Evolutionary conservation across 768 basidiomycete genomes (phyloP), one percentile per base, ranked within the genome.

Genomic region (Phlebiopsis gigantea): DNA sequence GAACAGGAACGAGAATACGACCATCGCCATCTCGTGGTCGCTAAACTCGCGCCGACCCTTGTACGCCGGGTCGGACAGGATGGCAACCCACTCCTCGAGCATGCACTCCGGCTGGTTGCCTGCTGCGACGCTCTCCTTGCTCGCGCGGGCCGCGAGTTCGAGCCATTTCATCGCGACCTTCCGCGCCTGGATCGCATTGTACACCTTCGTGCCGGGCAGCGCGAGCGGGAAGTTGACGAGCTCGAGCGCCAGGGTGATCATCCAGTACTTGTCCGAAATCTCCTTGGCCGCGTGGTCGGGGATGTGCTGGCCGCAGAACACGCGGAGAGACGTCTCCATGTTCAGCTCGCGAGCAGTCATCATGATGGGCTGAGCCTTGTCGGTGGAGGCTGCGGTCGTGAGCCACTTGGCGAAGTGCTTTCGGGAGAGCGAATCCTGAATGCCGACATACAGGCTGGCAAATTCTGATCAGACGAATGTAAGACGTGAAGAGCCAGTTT

Each of bases 181-280:
- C 68, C 95, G 85, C 1, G 93, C 88, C 71, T 94, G 86, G 62
- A 93, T 87, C 2, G 96, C 97, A 63, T 85, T 89, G 73, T 89
- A 98, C 54, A 98, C 84, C 69, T 98, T 98, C 39, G 97, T 98
- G 26, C 97, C 97, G 19, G 97, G 97, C 34, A 97, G 65, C 15
- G 96, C 86, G 59, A 98, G 73, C 15, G 97, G 97, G 77, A 99
- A 98, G 77, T 99, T 99, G 77, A 99, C 97, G 54, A 99, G 88
- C 69, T 99, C 93, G 42, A 99, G 87, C 2, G 97, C 92, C 63
- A 84, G 77, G 6, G 97, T 98, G 72, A 99, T 97, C 57, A 79
- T 78, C 96, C 96, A 98, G 75, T 98, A 98, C 68, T 93, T 93
- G 62, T 90, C 86, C 67, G 82, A 88, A 68, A 99, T 94, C 68